Evolutionary conservation across 139 green algal genomes (phyloP), one percentile per base, ranked within the genome.

Genomic region (Tetraselmis striata): DNA sequence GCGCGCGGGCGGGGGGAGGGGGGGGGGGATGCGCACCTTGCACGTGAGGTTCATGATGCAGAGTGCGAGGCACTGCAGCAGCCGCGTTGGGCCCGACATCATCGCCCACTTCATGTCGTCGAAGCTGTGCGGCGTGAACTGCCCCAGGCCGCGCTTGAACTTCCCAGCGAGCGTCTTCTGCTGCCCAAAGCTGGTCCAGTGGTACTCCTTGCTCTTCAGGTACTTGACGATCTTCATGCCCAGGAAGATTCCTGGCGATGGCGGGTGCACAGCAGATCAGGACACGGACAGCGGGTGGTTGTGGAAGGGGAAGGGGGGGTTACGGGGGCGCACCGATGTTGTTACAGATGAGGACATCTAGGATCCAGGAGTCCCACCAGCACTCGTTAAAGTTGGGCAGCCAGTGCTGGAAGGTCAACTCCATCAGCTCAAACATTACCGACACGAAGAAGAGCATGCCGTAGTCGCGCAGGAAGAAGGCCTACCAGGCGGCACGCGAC

Each of bases 381-480:
- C 95, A 98, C 89, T 98, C 95, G 82, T 97, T 98, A 89, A 98
- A 98, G 87, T 98, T 98, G 78, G 93, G 94, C 59, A 98, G 87
- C 90, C 93, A 92, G 86, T 98, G 95, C 86, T 94, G 86, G 81
- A 93, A 87, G 26, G 89, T 92, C 29, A 90, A 59, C 86, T 94
- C 90, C 79, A 90, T 90, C 24, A 94, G 80, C 81, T 94, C 90
- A 81, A 93, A 94, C 2, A 75, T 77, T 2, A 92, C 86, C 80
- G 87, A 93, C 75, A 91, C 78, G 26, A 80, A 75, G 91, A 92
- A 95, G 32, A 95, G 85, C 83, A 98, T 84, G 25, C 30, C 81
- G 76, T 88, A 81, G 87, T 98, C 89, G 28, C 95, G 86, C 0
- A 97, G 80, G 30, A 97, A 90, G 27, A 98, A 83, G 25, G 95